phyloP scores from a whole-genome alignment of 2,329 filamentous ascomycete species.

The Pseudocercospora ulei region DNA sequence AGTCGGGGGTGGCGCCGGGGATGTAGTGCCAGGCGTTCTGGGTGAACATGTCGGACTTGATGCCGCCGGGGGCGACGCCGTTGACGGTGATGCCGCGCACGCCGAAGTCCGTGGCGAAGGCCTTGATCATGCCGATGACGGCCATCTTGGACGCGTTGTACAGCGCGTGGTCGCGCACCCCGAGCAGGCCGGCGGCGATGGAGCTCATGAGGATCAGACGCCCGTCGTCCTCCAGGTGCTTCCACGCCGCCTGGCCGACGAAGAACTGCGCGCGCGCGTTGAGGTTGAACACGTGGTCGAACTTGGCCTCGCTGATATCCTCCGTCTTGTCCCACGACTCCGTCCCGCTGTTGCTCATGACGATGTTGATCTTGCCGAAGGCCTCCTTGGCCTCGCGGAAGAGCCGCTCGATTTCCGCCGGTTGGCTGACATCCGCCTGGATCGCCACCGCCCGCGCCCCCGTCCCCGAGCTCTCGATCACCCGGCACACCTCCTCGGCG shows the following conservation, averaged over 20 bases:
- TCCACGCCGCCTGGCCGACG: constrained; percentile 64
- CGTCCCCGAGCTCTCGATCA: constrained; percentile 41
- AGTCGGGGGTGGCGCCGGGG: constrained; percentile 43
- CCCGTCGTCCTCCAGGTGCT: constrained; percentile 59
- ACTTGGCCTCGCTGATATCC: constrained; percentile 60
- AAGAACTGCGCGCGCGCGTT: constrained; percentile 67
- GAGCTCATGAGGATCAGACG: constrained; percentile 65
- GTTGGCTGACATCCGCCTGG: constrained; percentile 50
- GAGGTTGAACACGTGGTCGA: constrained; percentile 59
- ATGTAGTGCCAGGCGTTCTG: constrained; percentile 37
- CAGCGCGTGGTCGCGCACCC: constrained; percentile 60
- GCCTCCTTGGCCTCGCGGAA: constrained; percentile 39
- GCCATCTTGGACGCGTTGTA: constrained; percentile 65
- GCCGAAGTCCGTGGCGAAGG: constrained; percentile 62
- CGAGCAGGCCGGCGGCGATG: constrained; percentile 57
- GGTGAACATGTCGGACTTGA: constrained; percentile 70
- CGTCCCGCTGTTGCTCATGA: constrained; percentile 50
- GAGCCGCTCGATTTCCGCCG: constrained; percentile 51
- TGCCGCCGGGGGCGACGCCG: constrained; percentile 60
- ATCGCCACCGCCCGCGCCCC: constrained; percentile 49
- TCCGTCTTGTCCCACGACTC: constrained; percentile 59
- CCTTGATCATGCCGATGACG: constrained; percentile 61
- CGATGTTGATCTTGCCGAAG: constrained; percentile 42
- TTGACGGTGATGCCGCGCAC: constrained; percentile 60
- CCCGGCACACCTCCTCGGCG: constrained; percentile 43